Evolutionary conservation across 1,139 yeast genomes (phyloP).

Genomic region (Candida sp.): DNA sequence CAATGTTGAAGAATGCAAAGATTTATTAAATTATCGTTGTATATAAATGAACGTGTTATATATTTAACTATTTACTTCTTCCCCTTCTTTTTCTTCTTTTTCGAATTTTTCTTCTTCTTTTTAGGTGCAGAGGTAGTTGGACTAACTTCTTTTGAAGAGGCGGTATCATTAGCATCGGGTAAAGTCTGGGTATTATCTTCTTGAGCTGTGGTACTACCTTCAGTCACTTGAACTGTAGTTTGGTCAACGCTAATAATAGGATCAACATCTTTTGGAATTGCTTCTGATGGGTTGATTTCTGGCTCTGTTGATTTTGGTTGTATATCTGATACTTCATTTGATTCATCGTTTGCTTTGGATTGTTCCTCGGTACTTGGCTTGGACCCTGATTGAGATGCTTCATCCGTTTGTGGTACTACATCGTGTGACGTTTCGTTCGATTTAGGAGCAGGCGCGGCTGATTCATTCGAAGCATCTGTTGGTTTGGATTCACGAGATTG

Average conservation of each 20-base stretch:
- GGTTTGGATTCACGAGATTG: background rate
- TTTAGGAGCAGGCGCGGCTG: background rate
- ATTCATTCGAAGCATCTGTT: background rate
- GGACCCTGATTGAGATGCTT: background rate
- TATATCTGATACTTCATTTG: background rate
- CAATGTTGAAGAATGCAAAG: too few relatives aligned
- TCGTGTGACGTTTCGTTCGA: background rate
- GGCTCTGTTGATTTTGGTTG: background rate
- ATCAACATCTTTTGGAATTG: background rate
- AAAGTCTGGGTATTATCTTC: background rate
- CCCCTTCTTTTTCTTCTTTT: constrained; percentile 14
- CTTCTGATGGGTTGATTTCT: background rate
- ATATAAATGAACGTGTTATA: background rate
- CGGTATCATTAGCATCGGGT: background rate
- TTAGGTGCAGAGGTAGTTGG: constrained; percentile 5
- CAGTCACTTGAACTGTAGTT: background rate
- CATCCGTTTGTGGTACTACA: background rate
- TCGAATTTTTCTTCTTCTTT: constrained; percentile 11
- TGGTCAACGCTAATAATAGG: background rate
- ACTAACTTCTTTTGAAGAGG: constrained; percentile 4
- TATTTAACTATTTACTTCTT: constrained; percentile 8
- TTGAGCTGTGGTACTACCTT: background rate
- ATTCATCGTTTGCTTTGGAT: background rate
- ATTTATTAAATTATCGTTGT: too few relatives aligned
- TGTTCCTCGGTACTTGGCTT: background rate